Base-by-base conservation (phyloP, 495 filamentous ascomycete species). In the Talaromyces adpressus region DNA sequence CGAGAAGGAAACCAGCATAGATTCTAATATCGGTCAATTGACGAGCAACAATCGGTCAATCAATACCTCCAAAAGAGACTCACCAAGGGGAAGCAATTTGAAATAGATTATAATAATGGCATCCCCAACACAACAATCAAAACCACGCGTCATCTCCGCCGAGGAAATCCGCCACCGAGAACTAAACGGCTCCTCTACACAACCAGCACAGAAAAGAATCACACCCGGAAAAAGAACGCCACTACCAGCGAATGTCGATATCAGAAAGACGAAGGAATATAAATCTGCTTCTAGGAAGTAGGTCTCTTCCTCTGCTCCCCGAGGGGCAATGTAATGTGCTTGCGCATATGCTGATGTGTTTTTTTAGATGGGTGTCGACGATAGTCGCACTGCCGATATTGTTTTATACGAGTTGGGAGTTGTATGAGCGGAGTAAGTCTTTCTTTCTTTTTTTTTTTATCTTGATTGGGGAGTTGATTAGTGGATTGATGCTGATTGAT, bases 341-440 rank as follows among this genome's bases (percentile, higher is more conserved):
- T 27, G 27, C 3, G 27, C 27, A 27, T 27, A 47, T n/a, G 47
- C 49, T 66, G 49, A 60, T 62, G 30, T 53, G n/a, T 52, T 29
- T 49, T 9, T 32, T 52, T 60, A 74, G 72, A 64, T 74, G 72
- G 72, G 36, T 69, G 7, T 72, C 70, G 57, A 70, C 70, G 39
- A 74, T 74, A 52, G 72, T 74, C 29, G 72, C 72, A 4, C 36
- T 74, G 52, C 72, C 72, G 57, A 70, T 74, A 58, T 49, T 74
- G 57, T 51, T 74, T 63, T 71, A 67, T 67, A 74, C 72, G 25
- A 69, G 68, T 59, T 74, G 64, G 58, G 65, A 67, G 30, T 51
- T 74, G 47, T 74, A 62, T 66, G 70, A 74, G 61, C 53, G 72
- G 61, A 66, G 72, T 74, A 41, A 61, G 72, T 68, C 16, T 45